phyloP scores from a whole-genome alignment of 1,139 yeast genomes.

The Magnusiomyces paraingens region DNA sequence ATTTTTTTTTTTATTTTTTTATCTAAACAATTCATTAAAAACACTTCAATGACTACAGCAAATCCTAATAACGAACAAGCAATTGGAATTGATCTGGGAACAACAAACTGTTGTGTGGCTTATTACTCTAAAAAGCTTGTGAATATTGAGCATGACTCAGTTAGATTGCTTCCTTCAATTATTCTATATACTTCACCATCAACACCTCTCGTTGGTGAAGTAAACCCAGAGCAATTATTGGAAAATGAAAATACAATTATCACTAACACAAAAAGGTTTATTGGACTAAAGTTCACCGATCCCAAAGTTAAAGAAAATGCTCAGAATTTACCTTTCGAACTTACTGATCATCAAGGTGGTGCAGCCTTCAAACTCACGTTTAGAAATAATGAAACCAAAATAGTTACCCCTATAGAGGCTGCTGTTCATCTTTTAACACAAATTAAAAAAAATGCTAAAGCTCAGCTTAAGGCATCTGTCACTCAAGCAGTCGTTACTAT shows the following conservation, averaged over 20 bases:
- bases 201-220: conserved; percentile 23
- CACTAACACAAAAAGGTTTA: conserved; percentile 57
- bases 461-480: conserved; percentile 55
- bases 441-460: conserved; percentile 92
- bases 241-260: conserved; percentile 72
- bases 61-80: too few relatives aligned
- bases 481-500: conserved; percentile 95
- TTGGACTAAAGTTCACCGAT: conserved; percentile 71
- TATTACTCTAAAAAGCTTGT: conserved; percentile 57
- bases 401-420: conserved; percentile 70
- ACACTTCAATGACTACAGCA: too few relatives aligned
- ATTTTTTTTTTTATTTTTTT: too few relatives aligned
- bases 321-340: conserved; percentile 57
- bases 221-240: conserved; percentile 90
- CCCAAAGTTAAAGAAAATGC: conserved; percentile 72
- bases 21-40: too few relatives aligned
- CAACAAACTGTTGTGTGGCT: conserved; percentile 88
- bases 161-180: too few relatives aligned
- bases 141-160: too few relatives aligned
- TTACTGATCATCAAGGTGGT: too few relatives aligned
- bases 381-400: conserved; percentile 31
- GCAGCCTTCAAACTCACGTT: too few relatives aligned
- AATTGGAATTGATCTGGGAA: conserved; percentile 53
- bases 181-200: too few relatives aligned
- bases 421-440: conserved; percentile 87